Evolutionary conservation across 2,329 filamentous ascomycete genomes (phyloP).

Genomic region (Fusarium torreyae): DNA sequence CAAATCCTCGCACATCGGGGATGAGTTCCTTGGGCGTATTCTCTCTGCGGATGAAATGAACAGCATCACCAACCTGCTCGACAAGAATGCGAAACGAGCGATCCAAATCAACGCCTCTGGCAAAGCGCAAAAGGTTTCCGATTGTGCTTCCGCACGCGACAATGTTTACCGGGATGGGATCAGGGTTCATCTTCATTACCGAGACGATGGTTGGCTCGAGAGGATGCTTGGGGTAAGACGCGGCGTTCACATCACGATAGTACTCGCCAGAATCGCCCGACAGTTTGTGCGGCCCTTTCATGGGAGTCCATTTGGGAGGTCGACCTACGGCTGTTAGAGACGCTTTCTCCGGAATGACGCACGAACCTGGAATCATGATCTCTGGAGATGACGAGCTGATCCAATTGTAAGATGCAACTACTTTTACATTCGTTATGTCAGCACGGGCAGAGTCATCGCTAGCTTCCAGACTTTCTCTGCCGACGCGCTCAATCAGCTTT

Average conservation of each 20-base stretch:
- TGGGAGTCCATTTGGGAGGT: constrained; percentile 47
- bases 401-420: constrained; percentile 67
- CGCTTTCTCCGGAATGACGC: fast-evolving
- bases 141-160: constrained; percentile 74
- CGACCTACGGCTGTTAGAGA: constrained; percentile 36
- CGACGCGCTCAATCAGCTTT: constrained; percentile 43
- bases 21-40: constrained; percentile 72
- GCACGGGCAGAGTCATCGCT: neutral
- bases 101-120: constrained; percentile 60
- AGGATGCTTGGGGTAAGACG: constrained; percentile 64
- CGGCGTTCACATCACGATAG: constrained; percentile 69
- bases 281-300: neutral
- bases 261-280: constrained; percentile 62
- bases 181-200: constrained; percentile 50
- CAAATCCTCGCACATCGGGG: constrained; percentile 69
- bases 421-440: constrained; percentile 56
- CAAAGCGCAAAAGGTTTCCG: constrained; percentile 73
- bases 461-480: constrained; percentile 15
- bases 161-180: constrained; percentile 64
- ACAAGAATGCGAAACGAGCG: constrained; percentile 72
- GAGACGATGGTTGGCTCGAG: constrained; percentile 65
- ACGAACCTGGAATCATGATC: constrained; percentile 61
- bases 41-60: constrained; percentile 76
- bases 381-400: constrained; percentile 58
- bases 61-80: constrained; percentile 67